Evolutionary conservation across 2,329 filamentous ascomycete species (phyloP).

Genomic region (Fusarium pininemorale): DNA sequence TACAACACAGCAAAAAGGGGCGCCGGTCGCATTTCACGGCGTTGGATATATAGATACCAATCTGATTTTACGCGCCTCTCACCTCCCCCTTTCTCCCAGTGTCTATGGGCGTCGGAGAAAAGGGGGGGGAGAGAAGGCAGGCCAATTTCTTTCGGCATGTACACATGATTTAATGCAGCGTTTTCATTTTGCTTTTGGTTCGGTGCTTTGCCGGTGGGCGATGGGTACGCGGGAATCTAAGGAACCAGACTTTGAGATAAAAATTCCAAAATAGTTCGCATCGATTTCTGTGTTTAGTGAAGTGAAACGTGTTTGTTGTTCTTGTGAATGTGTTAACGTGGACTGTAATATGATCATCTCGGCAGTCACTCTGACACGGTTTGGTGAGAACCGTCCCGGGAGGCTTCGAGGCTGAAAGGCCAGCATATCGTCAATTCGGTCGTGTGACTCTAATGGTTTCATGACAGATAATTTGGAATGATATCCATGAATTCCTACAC

Average conservation of each 20-base stretch:
- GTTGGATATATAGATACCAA: slow-evolving; percentile 44
- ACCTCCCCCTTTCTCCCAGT: neutral
- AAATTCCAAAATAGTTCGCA: slow-evolving; percentile 26
- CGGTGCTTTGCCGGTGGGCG: slow-evolving; percentile 16
- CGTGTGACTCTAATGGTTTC: neutral
- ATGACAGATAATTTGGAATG: neutral
- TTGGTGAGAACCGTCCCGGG: too few relatives aligned
- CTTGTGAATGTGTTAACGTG: neutral
- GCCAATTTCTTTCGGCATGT: slow-evolving; percentile 8
- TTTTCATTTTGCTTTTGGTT: slow-evolving; percentile 18
- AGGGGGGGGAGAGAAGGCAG: neutral
- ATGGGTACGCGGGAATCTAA: slow-evolving; percentile 18
- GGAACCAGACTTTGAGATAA: slow-evolving; percentile 7
- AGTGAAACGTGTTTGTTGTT: slow-evolving; percentile 9
- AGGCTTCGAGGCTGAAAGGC: neutral
- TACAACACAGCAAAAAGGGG: slow-evolving; percentile 19
- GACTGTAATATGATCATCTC: neutral
- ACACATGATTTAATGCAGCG: slow-evolving; percentile 28
- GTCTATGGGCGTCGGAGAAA: neutral
- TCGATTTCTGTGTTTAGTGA: slow-evolving; percentile 7
- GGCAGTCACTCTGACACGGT: neutral
- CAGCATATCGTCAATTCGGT: neutral
- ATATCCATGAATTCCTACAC: neutral
- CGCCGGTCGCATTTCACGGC: slow-evolving; percentile 41
- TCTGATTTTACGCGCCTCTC: slow-evolving; percentile 21